Evolutionary conservation across 257 asterid species (phyloP).

Genomic region (Plantago ovata): DNA sequence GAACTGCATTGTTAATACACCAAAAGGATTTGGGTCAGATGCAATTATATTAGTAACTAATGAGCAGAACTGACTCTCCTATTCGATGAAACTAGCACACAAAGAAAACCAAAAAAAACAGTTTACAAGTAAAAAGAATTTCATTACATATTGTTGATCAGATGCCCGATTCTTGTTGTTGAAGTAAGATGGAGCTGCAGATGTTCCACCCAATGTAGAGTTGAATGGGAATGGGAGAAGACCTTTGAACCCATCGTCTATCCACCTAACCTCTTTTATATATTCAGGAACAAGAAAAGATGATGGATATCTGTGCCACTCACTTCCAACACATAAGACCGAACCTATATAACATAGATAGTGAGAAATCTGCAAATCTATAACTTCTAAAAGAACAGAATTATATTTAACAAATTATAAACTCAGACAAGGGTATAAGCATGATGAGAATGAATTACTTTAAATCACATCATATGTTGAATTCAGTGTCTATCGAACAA

Average conservation of each 20-base stretch:
- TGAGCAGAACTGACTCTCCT: conserved; percentile 4
- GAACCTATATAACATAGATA: conserved; percentile 43
- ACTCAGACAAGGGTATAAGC: background rate
- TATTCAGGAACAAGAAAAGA: conserved; percentile 87
- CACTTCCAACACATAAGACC: conserved; percentile 84
- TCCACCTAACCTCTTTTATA: conserved; percentile 76
- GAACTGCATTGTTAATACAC: conserved; percentile 41
- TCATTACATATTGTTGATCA: conserved; percentile 79
- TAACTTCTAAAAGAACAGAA: conserved; percentile 2
- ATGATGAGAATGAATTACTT: background rate
- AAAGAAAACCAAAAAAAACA: conserved; percentile 3
- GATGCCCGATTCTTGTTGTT: conserved; percentile 90
- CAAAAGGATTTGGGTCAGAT: background rate
- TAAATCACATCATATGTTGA: background rate
- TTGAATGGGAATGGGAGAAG: conserved; percentile 94
- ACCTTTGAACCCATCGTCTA: conserved; percentile 95
- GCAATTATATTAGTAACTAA: conserved; percentile 5
- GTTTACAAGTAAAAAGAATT: conserved; percentile 6
- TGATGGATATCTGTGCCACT: conserved; percentile 97
- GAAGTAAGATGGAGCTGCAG: conserved; percentile 86
- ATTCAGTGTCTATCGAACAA: background rate
- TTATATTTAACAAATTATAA: background rate
- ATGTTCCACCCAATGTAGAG: conserved; percentile 87
- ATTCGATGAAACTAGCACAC: background rate
- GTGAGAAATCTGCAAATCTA: background rate